A percentile compares a stretch with the other conserved stretches of the same genome.
Conservation (phyloP, 2,329 filamentous ascomycete genomes). For the Colletotrichum sp. region DNA sequence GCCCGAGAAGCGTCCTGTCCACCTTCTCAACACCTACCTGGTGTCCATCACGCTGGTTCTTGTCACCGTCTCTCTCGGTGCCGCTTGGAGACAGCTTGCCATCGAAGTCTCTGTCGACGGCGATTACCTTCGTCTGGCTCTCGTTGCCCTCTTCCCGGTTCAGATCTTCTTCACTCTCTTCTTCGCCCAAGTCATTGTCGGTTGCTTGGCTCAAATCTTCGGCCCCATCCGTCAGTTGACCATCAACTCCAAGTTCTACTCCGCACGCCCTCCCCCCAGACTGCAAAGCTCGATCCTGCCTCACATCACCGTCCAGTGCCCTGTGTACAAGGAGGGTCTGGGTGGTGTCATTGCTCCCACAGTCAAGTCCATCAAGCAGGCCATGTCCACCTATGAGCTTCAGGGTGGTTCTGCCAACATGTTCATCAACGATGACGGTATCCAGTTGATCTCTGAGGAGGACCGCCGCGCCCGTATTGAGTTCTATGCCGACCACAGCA, state of each 20-base stretch:
- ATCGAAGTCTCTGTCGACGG: conserved; percentile 71
- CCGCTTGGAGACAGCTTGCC: conserved; percentile 72
- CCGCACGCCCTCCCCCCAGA: conserved; percentile 70
- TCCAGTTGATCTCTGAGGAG: conserved; percentile 70
- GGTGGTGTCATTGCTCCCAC: conserved; percentile 77
- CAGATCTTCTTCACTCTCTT: conserved; percentile 85
- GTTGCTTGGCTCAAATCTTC: conserved; percentile 76
- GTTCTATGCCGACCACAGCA: conserved; percentile 72
- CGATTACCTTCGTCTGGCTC: conserved; percentile 65
- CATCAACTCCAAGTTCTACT: conserved; percentile 83
- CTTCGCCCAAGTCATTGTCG: conserved; percentile 79
- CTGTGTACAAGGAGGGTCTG: conserved; percentile 87
- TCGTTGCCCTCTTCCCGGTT: conserved; percentile 70
- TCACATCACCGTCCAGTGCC: conserved; percentile 83
- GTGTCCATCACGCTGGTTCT: conserved; percentile 70
- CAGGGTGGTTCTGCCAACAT: conserved; percentile 81
- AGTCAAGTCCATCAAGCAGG: conserved; percentile 77
- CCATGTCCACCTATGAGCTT: conserved; percentile 77
- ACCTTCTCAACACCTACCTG: conserved; percentile 73
- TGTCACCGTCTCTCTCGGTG: conserved; percentile 70
- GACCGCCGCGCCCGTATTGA: conserved; percentile 68
- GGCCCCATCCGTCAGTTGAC: conserved; percentile 77
- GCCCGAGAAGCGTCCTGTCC: conserved; percentile 68
- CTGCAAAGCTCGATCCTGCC: conserved; percentile 64
- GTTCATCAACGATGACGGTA: conserved; percentile 77